Evolutionary conservation across 345 rosid genomes (phyloP), one percentile per base, ranked within the genome.

Genomic region (Lepidium africanum): DNA sequence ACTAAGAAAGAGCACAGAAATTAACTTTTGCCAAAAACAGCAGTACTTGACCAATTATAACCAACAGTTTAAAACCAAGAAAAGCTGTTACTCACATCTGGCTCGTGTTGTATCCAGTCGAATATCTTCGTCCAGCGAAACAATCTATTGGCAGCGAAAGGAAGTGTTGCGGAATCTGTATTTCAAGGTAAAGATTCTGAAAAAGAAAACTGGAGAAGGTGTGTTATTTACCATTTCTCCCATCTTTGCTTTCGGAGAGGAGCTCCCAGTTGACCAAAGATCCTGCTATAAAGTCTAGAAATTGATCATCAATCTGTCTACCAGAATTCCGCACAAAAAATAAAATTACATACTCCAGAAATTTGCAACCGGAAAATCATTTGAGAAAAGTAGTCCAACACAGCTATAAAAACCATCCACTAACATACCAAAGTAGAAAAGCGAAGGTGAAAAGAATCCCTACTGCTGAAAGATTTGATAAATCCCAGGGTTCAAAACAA

Each of bases 31-130:
- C 40, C 7, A 72, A 35, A 63, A 76, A 35, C n/a, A 27, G 13
- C 54, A 62, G 42, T 35, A 23, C 15, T 51, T 19, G 33, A 64
- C 13, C 17, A 67, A 46, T 52, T 10, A 57, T 37, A 5, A 62
- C 27, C 48, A 55, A 10, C 35, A 36, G 17, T 56, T 49, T 37
- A 5, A 48, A 14, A 39, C 10, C 43, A 43, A 14, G 19, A 50
- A 73, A 41, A 45, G 21, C 35, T 16, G 23, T 23, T 49, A 46
- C 25, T 58, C 78, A 91, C 97, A 81, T 87, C 91, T 83, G 51
- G 96, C 86, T 49, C 91, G 86, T 1, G 96, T 84, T 56, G 86
- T 77, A 81, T 91, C 91, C 86, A 88, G 63, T 42, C 82, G 75
- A 27, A 65, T 62, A 72, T 84, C 97, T 38, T 91, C 91, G 23